Percentiles rank a stretch among this genome's conserved stretches.
These are phyloP conservation scores for Pleurotus cornucopiae DNA, from an alignment of 768 basidiomycete species.

Conservation along the genomic window DNA sequence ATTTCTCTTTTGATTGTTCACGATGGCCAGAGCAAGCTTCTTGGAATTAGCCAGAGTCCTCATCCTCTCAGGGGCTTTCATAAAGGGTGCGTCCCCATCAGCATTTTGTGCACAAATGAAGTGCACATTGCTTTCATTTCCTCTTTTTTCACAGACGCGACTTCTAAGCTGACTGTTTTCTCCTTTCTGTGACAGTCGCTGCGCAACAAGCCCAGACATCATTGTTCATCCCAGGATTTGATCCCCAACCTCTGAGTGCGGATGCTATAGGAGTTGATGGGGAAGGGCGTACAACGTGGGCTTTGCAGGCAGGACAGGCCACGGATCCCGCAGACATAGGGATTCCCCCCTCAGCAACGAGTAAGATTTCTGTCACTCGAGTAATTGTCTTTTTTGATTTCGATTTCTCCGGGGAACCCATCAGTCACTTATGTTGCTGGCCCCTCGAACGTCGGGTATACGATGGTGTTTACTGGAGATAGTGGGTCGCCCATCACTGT, in stretches of 20 bases:
- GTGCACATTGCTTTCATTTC: conserved; percentile 4
- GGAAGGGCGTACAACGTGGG: conserved; percentile 39
- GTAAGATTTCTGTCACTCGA: neutral
- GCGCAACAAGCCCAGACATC: conserved; percentile 28
- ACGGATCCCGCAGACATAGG: conserved; percentile 22
- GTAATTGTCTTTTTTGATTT: neutral
- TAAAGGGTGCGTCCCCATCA: conserved; percentile 2
- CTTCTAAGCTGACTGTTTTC: conserved; percentile 5
- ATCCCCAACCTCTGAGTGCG: conserved; percentile 39
- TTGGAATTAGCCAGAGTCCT: neutral
- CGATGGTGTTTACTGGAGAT: neutral
- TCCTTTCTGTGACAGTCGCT: conserved; percentile 11
- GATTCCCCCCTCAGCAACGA: conserved; percentile 1
- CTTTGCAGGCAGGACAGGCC: conserved; percentile 27
- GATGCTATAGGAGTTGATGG: conserved; percentile 35
- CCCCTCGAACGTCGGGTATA: neutral
- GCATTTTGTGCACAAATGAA: neutral
- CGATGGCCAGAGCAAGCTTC: neutral
- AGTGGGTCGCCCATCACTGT: neutral
- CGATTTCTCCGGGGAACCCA: neutral
- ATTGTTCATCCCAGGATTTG: conserved; percentile 42
- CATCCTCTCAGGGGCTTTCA: conserved; percentile 1
- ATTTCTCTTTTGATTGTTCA: neutral
- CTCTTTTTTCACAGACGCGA: conserved; percentile 5
- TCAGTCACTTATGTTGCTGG: conserved; percentile 5